Evolutionary conservation across 2,329 filamentous ascomycete genomes (phyloP).

Genomic region (Clonostachys byssicola): DNA sequence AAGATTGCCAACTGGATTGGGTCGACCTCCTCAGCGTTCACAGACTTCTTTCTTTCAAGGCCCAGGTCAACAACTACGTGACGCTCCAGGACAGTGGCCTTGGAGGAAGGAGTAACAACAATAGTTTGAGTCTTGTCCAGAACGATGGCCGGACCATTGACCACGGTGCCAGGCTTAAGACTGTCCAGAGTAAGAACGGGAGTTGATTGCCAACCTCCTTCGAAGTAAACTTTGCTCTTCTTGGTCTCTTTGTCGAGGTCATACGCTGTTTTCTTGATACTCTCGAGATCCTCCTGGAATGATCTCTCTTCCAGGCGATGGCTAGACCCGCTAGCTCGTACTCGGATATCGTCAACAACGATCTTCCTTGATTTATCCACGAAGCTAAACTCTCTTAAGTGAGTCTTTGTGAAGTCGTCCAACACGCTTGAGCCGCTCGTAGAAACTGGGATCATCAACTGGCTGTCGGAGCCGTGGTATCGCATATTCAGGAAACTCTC

Average conservation of each 20-base stretch:
- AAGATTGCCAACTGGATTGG: background rate
- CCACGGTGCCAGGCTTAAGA: background rate
- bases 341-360: conserved; percentile 34
- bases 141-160: conserved; percentile 2
- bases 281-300: conserved; percentile 13
- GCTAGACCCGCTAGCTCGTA: conserved; percentile 25
- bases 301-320: conserved; percentile 12
- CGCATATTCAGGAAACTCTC: conserved; percentile 37
- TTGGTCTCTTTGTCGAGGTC: background rate
- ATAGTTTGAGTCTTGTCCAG: conserved; percentile 4
- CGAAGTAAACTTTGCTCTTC: conserved; percentile 10
- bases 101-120: background rate
- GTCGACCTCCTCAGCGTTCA: conserved; percentile 39
- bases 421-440: conserved; percentile 18
- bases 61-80: conserved; percentile 2
- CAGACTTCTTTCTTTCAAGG: conserved; percentile 7
- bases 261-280: background rate
- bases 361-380: conserved; percentile 26
- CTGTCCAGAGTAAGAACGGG: conserved; percentile 4
- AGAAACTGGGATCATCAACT: conserved; percentile 27
- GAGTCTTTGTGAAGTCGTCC: conserved; percentile 24
- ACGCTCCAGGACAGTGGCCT: conserved; percentile 1
- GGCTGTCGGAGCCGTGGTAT: conserved; percentile 35
- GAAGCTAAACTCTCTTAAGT: conserved; percentile 35
- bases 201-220: background rate